Percentiles rank a stretch among this genome's conserved stretches.
Conservation (phyloP, 2,329 filamentous ascomycete species). For the Verticillium klebahnii region DNA sequence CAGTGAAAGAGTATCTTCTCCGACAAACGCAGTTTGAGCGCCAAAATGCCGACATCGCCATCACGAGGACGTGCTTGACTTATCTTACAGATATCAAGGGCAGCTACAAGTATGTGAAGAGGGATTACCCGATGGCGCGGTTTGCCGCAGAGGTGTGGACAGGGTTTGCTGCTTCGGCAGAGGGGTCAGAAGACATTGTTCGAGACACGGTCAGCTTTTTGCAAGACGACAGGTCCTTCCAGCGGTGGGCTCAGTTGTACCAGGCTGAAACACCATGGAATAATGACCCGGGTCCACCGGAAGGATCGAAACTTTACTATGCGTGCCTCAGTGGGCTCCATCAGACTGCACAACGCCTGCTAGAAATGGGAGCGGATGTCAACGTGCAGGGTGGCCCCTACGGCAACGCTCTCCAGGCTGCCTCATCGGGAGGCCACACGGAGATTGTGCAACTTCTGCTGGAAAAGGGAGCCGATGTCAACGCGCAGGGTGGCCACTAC, state of each 20-base stretch:
- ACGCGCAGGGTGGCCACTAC: no score
- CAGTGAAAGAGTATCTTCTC: slow-evolving; percentile 19
- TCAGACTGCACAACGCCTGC: not conserved
- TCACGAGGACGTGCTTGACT: slow-evolving; percentile 15
- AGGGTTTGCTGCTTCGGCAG: slow-evolving; percentile 5
- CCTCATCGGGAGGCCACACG: not conserved
- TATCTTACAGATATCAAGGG: slow-evolving; percentile 14
- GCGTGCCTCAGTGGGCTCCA: slow-evolving; percentile 10
- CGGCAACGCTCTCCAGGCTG: not conserved
- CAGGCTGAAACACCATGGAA: not conserved
- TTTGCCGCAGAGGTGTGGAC: slow-evolving; percentile 16
- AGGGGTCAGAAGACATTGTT: slow-evolving; percentile 5
- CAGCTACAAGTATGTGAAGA: slow-evolving; percentile 1
- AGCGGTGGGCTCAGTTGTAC: slow-evolving; percentile 9
- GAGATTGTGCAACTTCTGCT: no score
- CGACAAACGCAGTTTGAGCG: slow-evolving; percentile 2
- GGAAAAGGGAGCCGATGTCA: no score
- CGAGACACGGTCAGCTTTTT: slow-evolving; percentile 9
- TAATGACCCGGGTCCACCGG: slow-evolving; percentile 4
- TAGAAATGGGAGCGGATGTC: not conserved
- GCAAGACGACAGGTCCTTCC: slow-evolving; percentile 7
- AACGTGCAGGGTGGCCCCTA: not conserved
- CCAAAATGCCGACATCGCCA: slow-evolving; percentile 8
- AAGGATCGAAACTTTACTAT: slow-evolving; percentile 11
- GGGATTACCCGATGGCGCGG: slow-evolving; percentile 13